Evolutionary conservation across 2,329 filamentous ascomycete genomes (phyloP), one percentile per base, ranked within the genome.

Genomic region (Arthrobotrys entomopaga): DNA sequence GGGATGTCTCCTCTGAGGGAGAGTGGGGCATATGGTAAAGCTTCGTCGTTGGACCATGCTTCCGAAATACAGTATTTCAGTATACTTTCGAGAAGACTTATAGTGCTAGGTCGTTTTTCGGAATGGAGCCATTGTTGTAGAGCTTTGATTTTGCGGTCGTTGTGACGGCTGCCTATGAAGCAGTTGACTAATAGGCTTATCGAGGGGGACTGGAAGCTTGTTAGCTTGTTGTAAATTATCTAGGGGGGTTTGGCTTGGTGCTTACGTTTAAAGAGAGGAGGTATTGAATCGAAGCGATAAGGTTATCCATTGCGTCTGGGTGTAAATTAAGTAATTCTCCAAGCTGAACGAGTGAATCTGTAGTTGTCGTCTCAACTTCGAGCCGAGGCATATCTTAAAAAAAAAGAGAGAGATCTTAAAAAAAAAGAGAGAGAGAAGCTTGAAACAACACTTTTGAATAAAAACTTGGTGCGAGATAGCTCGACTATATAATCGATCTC

Each of bases 261-360:
- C 70, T 40, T 67, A 74, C 70, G 22, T 74, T 59, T 16, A 74
- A 50, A 5, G 70, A 74, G 38, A 64, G 56, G 26, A 74, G 70
- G 49, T 74, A 67, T 40, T 56, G 29, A 19, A 74, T 50, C 0
- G 70, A 67, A 26, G 57, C 29, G 8, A 74, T 16, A 3, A 66
- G 48, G 52, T 64, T 67, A 34, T 66, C 63, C 63, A 74, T 74
- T 11, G 38, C 63, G 52, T 74, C 63, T 19, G 70, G 63, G 52
- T 74, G 57, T 19, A 74, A 16, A 54, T 26, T 50, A 20, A 40
- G 59, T 26, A 67, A 52, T 38, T 67, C 50, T 40, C 29, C 52
- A 19, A 70, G 58, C 50, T 57, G 52, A 58, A 70, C 57, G 46
- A 70, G 13, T 22, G 57, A 49, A 13, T 70, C 58, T 20, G 52